phyloP scores from a whole-genome alignment of 176 grass and related monocot genomes.

The Puya raimondii region DNA sequence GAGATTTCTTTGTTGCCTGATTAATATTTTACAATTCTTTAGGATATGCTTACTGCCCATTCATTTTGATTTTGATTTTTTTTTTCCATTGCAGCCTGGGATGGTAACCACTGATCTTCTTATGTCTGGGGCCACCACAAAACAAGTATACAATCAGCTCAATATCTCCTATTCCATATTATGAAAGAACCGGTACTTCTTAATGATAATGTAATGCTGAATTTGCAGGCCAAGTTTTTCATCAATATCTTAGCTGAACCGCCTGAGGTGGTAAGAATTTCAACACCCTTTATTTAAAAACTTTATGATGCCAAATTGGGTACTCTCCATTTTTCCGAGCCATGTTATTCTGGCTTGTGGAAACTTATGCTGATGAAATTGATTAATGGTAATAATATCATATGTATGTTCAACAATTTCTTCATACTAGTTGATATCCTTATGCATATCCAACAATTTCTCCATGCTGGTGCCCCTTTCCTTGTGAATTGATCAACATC shows the following conservation, averaged over 20 bases:
- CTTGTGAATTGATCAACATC: too few relatives aligned
- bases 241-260: conserved; percentile 99
- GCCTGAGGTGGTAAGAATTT: conserved; percentile 81
- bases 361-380: too few relatives aligned
- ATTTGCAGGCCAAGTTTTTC: conserved; percentile 88
- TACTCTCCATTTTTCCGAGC: not conserved
- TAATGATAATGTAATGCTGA: conserved; percentile 18
- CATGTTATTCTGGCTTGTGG: not conserved
- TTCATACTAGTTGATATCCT: too few relatives aligned
- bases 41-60: conserved; percentile 3
- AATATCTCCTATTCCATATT: conserved; percentile 1
- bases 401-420: too few relatives aligned
- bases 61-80: conserved; percentile 5
- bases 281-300: conserved; percentile 2
- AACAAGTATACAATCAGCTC: conserved; percentile 51
- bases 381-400: too few relatives aligned
- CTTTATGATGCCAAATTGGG: not conserved
- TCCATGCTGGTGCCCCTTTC: too few relatives aligned
- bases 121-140: conserved; percentile 95
- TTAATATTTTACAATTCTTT: conserved; percentile 19
- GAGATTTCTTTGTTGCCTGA: conserved; percentile 11
- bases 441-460: too few relatives aligned
- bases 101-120: conserved; percentile 99
- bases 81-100: conserved; percentile 69
- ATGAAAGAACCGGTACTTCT: conserved; percentile 19